Percentiles rank a stretch among this genome's conserved stretches.
Evolutionary conservation across 176 grass and related monocot species (phyloP).

Genomic region (Aegilops tauschii): DNA sequence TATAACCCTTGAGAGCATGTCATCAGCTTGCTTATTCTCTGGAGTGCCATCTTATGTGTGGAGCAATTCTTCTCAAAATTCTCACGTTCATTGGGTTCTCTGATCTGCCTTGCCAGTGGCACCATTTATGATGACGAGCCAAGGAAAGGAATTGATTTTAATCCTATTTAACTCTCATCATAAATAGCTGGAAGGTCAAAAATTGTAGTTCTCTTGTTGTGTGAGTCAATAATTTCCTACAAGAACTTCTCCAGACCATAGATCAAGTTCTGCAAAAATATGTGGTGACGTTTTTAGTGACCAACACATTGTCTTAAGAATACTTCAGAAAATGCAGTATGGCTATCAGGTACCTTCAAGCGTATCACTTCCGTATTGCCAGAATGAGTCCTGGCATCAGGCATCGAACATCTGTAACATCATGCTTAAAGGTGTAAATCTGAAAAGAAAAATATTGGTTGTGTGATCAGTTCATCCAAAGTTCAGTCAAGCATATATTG

Average conservation of each 20-base stretch:
- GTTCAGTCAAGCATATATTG: not conserved
- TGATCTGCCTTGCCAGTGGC: not conserved
- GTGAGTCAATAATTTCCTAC: not conserved
- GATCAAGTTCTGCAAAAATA: constrained; percentile 64
- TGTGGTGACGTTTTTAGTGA: not conserved
- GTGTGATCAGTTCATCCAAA: not conserved
- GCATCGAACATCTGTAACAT: constrained; percentile 63
- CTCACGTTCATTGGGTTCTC: not conserved
- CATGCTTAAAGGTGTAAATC: constrained; percentile 71
- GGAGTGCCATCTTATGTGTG: no score
- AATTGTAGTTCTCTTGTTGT: not conserved
- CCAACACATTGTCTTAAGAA: not conserved
- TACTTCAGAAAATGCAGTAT: not conserved
- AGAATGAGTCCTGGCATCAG: constrained; percentile 85
- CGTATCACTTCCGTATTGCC: constrained; percentile 74
- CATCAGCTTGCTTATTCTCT: no score
- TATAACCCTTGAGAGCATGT: no score
- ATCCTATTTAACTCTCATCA: not conserved
- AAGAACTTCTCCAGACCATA: constrained; percentile 90
- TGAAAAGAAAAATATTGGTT: not conserved
- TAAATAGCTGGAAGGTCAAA: not conserved
- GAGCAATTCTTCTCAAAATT: no score
- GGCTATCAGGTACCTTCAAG: constrained; percentile 51
- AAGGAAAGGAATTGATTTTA: not conserved
- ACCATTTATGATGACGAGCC: not conserved